Percentiles rank a stretch among this genome's conserved stretches.
phyloP scores from a whole-genome alignment of 805 yeast species.

The Hanseniaspora occidentalis region DNA sequence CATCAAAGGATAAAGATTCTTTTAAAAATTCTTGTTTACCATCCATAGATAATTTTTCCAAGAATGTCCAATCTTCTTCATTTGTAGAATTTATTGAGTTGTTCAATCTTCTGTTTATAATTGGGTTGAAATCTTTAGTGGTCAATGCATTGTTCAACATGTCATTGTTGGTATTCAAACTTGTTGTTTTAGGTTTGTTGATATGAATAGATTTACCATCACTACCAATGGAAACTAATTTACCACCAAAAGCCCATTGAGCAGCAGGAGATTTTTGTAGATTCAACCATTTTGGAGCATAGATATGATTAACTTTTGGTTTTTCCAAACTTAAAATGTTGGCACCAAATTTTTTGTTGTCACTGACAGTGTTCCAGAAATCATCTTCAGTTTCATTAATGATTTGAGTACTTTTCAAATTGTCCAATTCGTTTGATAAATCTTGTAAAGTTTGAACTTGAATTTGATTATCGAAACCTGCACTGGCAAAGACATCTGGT shows the following conservation, averaged over 20 bases:
- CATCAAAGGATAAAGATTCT: constrained; percentile 29
- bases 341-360: constrained; percentile 34
- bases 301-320: constrained; percentile 44
- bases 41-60: constrained; percentile 36
- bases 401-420: constrained; percentile 17
- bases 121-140: constrained; percentile 36
- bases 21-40: constrained; percentile 41
- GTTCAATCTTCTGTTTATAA: constrained; percentile 43
- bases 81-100: constrained; percentile 28
- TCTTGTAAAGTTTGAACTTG: constrained; percentile 81
- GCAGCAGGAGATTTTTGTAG: constrained; percentile 37
- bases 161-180: constrained; percentile 24
- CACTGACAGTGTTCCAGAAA: constrained; percentile 58
- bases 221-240: constrained; percentile 45
- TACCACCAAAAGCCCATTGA: constrained; percentile 87
- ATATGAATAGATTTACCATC: constrained; percentile 29
- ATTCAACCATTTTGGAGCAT: constrained; percentile 85
- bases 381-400: constrained; percentile 46
- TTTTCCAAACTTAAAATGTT: constrained; percentile 89
- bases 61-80: constrained; percentile 53
- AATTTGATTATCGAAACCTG: constrained; percentile 78
- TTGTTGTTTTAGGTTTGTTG: constrained; percentile 26
- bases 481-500: constrained; percentile 83
- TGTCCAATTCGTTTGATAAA: constrained; percentile 16
- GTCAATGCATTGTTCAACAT: constrained; percentile 46